Evolutionary conservation across 352 stramenopile species (phyloP).

Genomic region (Peronospora belbahrii): DNA sequence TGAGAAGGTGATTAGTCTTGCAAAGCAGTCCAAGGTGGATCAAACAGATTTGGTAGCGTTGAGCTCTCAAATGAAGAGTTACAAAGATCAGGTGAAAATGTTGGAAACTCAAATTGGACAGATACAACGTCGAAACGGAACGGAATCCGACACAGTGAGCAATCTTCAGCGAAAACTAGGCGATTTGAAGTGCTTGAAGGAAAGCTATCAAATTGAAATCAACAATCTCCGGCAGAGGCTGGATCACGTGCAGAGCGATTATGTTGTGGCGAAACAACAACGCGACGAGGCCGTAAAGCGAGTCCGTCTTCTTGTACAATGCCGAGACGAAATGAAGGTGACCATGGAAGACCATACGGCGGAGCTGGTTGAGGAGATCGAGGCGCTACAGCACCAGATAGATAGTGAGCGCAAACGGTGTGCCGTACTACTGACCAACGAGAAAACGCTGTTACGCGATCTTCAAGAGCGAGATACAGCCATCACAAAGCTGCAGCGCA

Average conservation of each 20-base stretch:
- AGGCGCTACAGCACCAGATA: constrained; percentile 51
- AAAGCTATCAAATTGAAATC: constrained; percentile 50
- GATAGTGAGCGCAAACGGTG: constrained; percentile 60
- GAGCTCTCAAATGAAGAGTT: constrained; percentile 54
- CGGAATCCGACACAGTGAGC: constrained; percentile 23
- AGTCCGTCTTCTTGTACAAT: constrained; percentile 45
- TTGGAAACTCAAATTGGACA: constrained; percentile 34
- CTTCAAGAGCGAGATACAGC: constrained; percentile 56
- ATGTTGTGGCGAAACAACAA: constrained; percentile 37
- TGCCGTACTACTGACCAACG: constrained; percentile 50
- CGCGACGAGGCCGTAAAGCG: constrained; percentile 55
- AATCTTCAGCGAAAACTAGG: constrained; percentile 37
- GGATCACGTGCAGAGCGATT: constrained; percentile 35
- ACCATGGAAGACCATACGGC: constrained; percentile 54
- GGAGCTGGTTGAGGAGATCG: constrained; percentile 64
- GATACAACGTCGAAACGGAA: constrained; percentile 17
- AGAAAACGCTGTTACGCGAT: constrained; percentile 63
- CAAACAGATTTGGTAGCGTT: constrained; percentile 52
- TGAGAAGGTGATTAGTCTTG: constrained; percentile 49
- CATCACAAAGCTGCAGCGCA: constrained; percentile 46
- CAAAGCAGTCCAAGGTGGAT: constrained; percentile 51
- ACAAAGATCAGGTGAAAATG: constrained; percentile 44
- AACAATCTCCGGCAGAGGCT: constrained; percentile 34
- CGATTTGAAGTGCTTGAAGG: constrained; percentile 39
- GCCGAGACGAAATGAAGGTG: constrained; percentile 56